phyloP scores from a whole-genome alignment of 331 rosid genomes.

The Cydonia oblonga region DNA sequence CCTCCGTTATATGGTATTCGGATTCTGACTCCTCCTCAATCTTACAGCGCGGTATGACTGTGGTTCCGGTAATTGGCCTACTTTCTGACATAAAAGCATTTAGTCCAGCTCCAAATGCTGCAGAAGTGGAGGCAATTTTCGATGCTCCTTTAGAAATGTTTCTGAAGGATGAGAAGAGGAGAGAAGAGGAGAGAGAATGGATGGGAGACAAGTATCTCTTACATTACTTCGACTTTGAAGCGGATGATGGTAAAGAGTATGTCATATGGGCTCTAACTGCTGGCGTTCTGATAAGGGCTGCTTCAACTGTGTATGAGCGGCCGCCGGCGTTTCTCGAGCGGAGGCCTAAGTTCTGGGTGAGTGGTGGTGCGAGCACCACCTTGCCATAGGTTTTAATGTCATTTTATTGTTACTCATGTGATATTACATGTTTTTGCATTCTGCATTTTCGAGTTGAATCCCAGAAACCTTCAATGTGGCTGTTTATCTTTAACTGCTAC shows the following conservation, averaged over 20 bases:
- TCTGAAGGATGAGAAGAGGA: conserved; percentile 80
- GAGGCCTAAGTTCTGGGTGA: conserved; percentile 56
- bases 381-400: conserved; percentile 4
- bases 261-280: conserved; percentile 91
- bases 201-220: conserved; percentile 52
- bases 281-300: conserved; percentile 58
- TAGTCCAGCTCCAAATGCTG: conserved; percentile 44
- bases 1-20: too few relatives aligned
- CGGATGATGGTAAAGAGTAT: conserved; percentile 29
- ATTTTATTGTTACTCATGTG: too few relatives aligned
- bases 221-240: conserved; percentile 58
- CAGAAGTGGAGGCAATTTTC: conserved; percentile 76
- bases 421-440: too few relatives aligned
- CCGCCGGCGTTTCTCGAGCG: conserved; percentile 62
- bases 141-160: conserved; percentile 84
- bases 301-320: conserved; percentile 43
- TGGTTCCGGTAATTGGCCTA: conserved; percentile 75
- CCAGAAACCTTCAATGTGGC: too few relatives aligned
- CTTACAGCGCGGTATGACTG: conserved; percentile 42
- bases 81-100: conserved; percentile 53
- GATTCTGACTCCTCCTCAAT: too few relatives aligned
- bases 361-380: conserved; percentile 11
- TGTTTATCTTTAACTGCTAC: too few relatives aligned
- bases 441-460: too few relatives aligned
- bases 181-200: conserved; percentile 63